Evolutionary conservation across 2,329 filamentous ascomycete genomes (phyloP).

Genomic region (Chalara sp.): DNA sequence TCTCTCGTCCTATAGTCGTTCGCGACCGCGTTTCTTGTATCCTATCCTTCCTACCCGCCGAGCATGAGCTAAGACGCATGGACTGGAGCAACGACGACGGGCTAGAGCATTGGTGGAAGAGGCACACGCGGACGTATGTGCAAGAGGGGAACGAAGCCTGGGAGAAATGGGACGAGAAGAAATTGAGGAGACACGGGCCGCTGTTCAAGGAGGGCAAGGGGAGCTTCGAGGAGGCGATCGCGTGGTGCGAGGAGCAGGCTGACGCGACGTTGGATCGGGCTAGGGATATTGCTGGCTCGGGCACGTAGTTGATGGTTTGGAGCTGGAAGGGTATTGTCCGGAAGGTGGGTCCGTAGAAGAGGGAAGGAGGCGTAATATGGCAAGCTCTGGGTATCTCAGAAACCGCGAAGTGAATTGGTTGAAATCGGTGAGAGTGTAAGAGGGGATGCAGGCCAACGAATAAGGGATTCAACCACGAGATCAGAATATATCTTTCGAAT

Average conservation of each 20-base stretch:
- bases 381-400: no score
- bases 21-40: constrained; percentile 52
- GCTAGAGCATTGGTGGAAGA: constrained; percentile 75
- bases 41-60: constrained; percentile 75
- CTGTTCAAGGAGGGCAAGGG: no score
- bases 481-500: no score
- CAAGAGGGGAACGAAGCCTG: neutral
- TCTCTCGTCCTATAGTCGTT: constrained; percentile 47
- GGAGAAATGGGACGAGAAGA: neutral
- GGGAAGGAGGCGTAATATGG: no score
- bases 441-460: no score
- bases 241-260: constrained; percentile 37
- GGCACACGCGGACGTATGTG: constrained; percentile 66
- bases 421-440: no score
- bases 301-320: neutral
- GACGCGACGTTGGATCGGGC: constrained; percentile 6
- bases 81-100: constrained; percentile 20
- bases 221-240: constrained; percentile 37
- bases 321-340: neutral
- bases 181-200: neutral
- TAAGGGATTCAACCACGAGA: no score
- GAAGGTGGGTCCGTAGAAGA: constrained; percentile 6
- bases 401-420: no score
- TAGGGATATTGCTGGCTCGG: no score
- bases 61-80: no score